A percentile compares a stretch with the other conserved stretches of the same genome.
Evolutionary conservation across 1,284 basidiomycete genomes (phyloP).

Genomic region (Volvariella surrecta): DNA sequence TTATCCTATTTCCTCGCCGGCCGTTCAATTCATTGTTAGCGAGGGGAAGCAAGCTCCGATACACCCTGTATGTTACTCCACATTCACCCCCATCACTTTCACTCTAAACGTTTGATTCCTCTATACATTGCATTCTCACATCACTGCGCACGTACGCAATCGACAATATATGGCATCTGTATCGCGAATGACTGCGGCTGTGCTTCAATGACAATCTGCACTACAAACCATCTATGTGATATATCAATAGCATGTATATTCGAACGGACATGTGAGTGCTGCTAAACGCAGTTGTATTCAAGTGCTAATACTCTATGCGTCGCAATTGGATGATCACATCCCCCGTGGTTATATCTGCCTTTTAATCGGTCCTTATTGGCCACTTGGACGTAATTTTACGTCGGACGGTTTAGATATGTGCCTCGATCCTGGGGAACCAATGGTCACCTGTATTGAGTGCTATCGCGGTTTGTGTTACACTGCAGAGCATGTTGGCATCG

Average conservation of each 20-base stretch:
- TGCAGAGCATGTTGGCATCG: slow-evolving; percentile 84
- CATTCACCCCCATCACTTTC: background rate
- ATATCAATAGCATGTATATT: slow-evolving; percentile 63
- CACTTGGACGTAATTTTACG: no score
- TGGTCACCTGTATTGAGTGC: slow-evolving; percentile 83
- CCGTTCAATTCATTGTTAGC: slow-evolving; percentile 70
- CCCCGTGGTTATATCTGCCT: no score
- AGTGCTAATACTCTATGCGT: no score
- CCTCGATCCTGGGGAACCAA: slow-evolving; percentile 77
- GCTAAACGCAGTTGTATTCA: background rate
- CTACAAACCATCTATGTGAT: background rate
- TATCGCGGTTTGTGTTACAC: slow-evolving; percentile 67
- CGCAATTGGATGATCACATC: no score
- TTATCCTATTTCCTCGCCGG: slow-evolving; percentile 78
- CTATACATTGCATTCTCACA: no score
- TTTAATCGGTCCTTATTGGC: no score
- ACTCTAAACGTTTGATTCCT: no score
- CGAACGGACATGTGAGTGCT: slow-evolving; percentile 69
- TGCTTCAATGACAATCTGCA: no score
- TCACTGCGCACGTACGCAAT: no score
- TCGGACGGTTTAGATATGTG: slow-evolving; percentile 68
- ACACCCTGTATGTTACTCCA: slow-evolving; percentile 68
- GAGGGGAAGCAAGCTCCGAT: slow-evolving; percentile 54
- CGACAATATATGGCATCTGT: no score
- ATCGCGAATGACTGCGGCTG: no score